Conservation (phyloP, 225 moss, liverwort and hornwort genomes). For the Anthoceros angustus region DNA sequence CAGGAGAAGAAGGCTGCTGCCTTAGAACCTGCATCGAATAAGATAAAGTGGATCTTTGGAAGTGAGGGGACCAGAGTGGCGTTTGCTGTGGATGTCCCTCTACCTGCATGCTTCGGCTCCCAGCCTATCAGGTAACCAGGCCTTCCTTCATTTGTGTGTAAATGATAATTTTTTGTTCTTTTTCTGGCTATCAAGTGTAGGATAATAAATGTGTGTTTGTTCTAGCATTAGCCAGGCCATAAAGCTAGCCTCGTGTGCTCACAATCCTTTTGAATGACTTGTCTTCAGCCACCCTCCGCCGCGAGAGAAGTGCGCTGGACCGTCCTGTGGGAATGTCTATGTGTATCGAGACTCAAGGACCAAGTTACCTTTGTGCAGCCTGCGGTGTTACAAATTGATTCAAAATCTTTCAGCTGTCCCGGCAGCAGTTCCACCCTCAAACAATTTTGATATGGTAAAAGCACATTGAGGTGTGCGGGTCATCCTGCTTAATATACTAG, state of each 20-base stretch:
- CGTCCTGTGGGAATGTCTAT: slow-evolving; percentile 47
- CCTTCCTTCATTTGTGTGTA: neutral
- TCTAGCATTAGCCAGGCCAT: neutral
- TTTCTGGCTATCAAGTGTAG: neutral
- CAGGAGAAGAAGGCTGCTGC: slow-evolving; percentile 89
- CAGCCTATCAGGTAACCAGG: slow-evolving; percentile 23
- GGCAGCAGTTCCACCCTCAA: neutral
- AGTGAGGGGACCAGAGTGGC: slow-evolving; percentile 54
- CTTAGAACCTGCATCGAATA: slow-evolving; percentile 58
- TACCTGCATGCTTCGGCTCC: slow-evolving; percentile 50
- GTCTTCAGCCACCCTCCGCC: slow-evolving; percentile 44
- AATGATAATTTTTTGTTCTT: neutral
- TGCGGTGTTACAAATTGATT: slow-evolving; percentile 55
- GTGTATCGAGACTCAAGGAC: slow-evolving; percentile 71
- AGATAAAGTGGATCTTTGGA: slow-evolving; percentile 55
- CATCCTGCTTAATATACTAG: neutral
- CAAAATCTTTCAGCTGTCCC: slow-evolving; percentile 20
- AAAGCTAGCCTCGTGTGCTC: neutral
- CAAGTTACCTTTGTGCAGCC: slow-evolving; percentile 79
- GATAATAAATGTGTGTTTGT: neutral
- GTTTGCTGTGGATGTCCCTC: slow-evolving; percentile 61
- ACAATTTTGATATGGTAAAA: neutral
- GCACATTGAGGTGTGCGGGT: neutral
- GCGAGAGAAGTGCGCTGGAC: slow-evolving; percentile 72
- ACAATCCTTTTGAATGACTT: neutral